Conservation (phyloP, 2,329 filamentous ascomycete genomes). For the Aspergillus sp. region DNA sequence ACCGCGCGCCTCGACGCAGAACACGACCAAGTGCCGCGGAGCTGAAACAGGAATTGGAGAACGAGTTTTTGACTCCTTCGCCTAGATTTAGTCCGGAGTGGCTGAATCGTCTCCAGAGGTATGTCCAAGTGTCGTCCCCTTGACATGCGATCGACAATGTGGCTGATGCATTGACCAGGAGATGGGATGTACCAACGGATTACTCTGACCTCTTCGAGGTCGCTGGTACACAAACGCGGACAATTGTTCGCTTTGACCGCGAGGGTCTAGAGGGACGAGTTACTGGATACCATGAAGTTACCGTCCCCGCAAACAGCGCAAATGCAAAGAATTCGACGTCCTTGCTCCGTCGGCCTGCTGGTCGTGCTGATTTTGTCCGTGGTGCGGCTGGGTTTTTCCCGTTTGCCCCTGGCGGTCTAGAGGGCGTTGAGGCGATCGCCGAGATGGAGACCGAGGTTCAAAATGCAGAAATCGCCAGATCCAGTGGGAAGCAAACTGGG, state of each 20-base stretch:
- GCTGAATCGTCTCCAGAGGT: conserved; percentile 87
- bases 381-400: conserved; percentile 93
- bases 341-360: conserved; percentile 81
- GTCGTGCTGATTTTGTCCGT: conserved; percentile 85
- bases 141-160: background rate
- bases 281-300: conserved; percentile 92
- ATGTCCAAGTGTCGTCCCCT: conserved; percentile 25
- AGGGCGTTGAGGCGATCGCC: conserved; percentile 82
- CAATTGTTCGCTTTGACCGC: conserved; percentile 88
- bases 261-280: conserved; percentile 92
- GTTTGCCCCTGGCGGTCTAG: conserved; percentile 87
- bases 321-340: conserved; percentile 97
- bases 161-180: conserved; percentile 39
- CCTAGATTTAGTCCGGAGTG: conserved; percentile 79
- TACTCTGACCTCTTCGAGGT: conserved; percentile 84
- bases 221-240: conserved; percentile 88
- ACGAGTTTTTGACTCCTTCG: conserved; percentile 78
- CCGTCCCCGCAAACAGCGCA: conserved; percentile 83
- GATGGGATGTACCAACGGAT: conserved; percentile 82
- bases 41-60: conserved; percentile 73
- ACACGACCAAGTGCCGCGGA: conserved; percentile 57
- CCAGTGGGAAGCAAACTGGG: conserved; percentile 50
- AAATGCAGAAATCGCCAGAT: conserved; percentile 51
- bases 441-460: conserved; percentile 77
- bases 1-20: conserved; percentile 48